phyloP scores from a whole-genome alignment of 2,329 filamentous ascomycete genomes.

The Ophiostoma triangulosporum region DNA sequence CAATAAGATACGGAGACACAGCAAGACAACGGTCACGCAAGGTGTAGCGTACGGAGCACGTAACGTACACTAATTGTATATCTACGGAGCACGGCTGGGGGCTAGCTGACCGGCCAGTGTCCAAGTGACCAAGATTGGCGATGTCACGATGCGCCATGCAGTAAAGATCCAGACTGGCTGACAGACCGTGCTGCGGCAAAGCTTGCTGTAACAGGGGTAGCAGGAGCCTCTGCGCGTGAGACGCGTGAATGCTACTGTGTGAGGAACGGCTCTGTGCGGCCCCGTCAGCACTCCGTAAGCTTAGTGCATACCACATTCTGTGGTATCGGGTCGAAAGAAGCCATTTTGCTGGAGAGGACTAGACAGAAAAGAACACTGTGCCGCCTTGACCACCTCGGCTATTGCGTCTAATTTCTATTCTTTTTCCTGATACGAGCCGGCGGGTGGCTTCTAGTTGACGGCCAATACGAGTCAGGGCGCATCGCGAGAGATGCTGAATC shows the following conservation, averaged over 20 bases:
- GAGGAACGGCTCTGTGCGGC: neutral
- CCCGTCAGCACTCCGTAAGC: neutral
- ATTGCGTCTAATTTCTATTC: no score
- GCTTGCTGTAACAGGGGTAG: neutral
- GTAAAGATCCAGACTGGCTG: neutral
- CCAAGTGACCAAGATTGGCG: neutral
- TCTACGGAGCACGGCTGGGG: neutral
- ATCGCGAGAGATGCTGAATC: no score
- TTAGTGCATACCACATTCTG: no score
- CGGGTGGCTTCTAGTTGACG: no score
- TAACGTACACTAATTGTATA: neutral
- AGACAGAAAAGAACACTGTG: no score
- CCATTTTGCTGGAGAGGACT: no score
- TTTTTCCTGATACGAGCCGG: no score
- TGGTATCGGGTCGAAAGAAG: no score
- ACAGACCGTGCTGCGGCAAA: neutral
- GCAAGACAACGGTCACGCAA: neutral
- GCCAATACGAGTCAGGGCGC: no score
- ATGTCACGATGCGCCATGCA: neutral
- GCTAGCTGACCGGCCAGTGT: neutral
- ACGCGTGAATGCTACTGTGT: neutral
- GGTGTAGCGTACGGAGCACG: neutral
- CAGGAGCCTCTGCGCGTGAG: neutral
- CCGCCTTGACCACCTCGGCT: no score
- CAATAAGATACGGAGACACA: neutral